These are phyloP conservation scores for Myriosclerotinia duriaeana DNA, from an alignment of 2,329 filamentous ascomycete species.

Conservation along the genomic window DNA sequence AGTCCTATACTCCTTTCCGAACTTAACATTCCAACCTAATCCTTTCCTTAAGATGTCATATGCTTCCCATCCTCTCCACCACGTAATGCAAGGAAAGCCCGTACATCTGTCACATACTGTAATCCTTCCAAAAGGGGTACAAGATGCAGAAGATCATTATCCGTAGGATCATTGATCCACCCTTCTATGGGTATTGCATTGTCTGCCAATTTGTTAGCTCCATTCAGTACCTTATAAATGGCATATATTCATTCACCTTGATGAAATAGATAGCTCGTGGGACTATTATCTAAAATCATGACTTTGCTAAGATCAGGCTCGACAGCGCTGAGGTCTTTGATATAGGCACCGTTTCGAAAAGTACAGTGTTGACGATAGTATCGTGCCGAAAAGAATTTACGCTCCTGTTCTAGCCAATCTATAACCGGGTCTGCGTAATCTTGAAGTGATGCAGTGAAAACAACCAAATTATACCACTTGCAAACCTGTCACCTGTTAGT, in stretches of 20 bases:
- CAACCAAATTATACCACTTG: constrained; percentile 97
- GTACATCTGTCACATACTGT: constrained; percentile 94
- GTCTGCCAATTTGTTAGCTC: constrained; percentile 54
- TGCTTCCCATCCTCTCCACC: constrained; percentile 74
- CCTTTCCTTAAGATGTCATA: constrained; percentile 29
- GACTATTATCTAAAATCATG: constrained; percentile 98
- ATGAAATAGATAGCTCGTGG: constrained; percentile 97
- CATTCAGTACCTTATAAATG: constrained; percentile 17
- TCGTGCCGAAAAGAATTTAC: constrained; percentile 90
- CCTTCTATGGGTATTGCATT: constrained; percentile 99
- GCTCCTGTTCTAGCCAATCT: constrained; percentile 95
- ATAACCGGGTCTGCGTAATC: constrained; percentile 99
- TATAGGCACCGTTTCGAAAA: constrained; percentile 90
- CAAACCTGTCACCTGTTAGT: constrained; percentile 60
- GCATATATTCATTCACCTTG: constrained; percentile 67
- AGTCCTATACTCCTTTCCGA: constrained; percentile 13
- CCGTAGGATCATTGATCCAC: constrained; percentile 98
- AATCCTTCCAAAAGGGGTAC: constrained; percentile 89
- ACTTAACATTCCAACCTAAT: constrained; percentile 11
- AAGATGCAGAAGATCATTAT: constrained; percentile 90
- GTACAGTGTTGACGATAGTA: constrained; percentile 99
- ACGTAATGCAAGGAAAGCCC: constrained; percentile 82
- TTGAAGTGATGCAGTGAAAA: constrained; percentile 96
- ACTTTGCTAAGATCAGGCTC: constrained; percentile 97
- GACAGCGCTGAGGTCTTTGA: constrained; percentile 94